Percentiles rank a stretch among this genome's conserved stretches.
phyloP scores from a whole-genome alignment of 148 eudicot genomes.

The Rhododendron ferrugineum region DNA sequence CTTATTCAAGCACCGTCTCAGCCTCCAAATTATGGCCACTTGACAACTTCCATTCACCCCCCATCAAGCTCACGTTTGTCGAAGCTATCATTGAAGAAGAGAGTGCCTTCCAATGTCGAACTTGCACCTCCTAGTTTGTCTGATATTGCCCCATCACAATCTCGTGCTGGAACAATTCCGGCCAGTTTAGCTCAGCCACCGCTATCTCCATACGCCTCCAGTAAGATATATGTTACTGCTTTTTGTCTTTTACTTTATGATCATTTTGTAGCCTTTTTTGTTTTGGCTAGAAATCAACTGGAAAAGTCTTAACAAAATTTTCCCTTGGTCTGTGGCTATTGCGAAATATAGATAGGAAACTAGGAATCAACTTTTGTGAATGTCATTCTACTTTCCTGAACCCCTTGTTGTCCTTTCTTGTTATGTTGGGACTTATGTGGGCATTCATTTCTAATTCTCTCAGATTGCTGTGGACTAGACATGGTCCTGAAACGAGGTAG shows the following conservation, averaged over 20 bases:
- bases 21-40: conserved; percentile 39
- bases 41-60: conserved; percentile 35
- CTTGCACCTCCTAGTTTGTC: conserved; percentile 35
- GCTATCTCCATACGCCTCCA: conserved; percentile 57
- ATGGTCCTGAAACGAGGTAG: conserved; percentile 78
- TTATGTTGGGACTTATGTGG: neutral
- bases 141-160: conserved; percentile 54
- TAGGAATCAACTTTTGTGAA: neutral
- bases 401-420: neutral
- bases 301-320: neutral
- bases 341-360: neutral
- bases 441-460: conserved; percentile 21
- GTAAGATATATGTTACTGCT: conserved; percentile 34
- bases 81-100: conserved; percentile 35
- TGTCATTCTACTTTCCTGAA: neutral
- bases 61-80: conserved; percentile 43
- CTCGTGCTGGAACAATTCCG: conserved; percentile 35
- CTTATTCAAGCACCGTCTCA: conserved; percentile 30
- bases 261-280: conserved; percentile 9
- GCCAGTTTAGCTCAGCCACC: conserved; percentile 68
- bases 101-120: conserved; percentile 29
- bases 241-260: neutral
- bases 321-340: neutral
- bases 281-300: neutral
- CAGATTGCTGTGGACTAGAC: conserved; percentile 85